Evolutionary conservation across 805 yeast genomes (phyloP).

Genomic region (Lachancea nothofagi): DNA sequence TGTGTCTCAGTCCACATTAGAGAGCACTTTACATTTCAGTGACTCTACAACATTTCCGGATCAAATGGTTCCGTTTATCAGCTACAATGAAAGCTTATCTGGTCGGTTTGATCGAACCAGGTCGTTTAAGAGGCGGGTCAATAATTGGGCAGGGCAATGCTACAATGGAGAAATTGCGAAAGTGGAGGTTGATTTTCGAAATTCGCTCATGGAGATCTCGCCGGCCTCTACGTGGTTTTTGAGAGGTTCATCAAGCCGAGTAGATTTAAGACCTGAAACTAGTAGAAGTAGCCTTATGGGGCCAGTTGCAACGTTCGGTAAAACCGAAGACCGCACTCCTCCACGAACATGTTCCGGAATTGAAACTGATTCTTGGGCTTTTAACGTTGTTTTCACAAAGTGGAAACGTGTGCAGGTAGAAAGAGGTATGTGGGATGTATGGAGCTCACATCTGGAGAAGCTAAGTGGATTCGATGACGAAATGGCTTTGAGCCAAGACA

Average conservation of each 20-base stretch:
- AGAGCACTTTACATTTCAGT: conserved; percentile 10
- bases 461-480: neutral
- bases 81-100: conserved; percentile 9
- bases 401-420: conserved; percentile 27
- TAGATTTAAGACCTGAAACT: neutral
- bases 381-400: conserved; percentile 1
- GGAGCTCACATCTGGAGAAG: conserved; percentile 24
- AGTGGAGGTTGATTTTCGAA: conserved; percentile 7
- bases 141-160: conserved; percentile 1
- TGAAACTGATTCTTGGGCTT: neutral
- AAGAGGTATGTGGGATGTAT: conserved; percentile 26
- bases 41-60: conserved; percentile 10
- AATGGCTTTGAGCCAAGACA: neutral
- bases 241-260: conserved; percentile 5
- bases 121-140: conserved; percentile 1
- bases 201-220: conserved; percentile 8
- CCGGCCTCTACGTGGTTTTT: conserved; percentile 11
- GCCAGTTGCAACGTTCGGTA: neutral
- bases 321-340: too few relatives aligned
- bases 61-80: conserved; percentile 14
- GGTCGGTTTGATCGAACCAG: conserved; percentile 6
- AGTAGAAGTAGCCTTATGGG: neutral
- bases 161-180: conserved; percentile 1
- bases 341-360: neutral
- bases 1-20: conserved; percentile 14